Evolutionary conservation across 768 basidiomycete genomes (phyloP).

Genomic region (Macrolepiota albuminosa): DNA sequence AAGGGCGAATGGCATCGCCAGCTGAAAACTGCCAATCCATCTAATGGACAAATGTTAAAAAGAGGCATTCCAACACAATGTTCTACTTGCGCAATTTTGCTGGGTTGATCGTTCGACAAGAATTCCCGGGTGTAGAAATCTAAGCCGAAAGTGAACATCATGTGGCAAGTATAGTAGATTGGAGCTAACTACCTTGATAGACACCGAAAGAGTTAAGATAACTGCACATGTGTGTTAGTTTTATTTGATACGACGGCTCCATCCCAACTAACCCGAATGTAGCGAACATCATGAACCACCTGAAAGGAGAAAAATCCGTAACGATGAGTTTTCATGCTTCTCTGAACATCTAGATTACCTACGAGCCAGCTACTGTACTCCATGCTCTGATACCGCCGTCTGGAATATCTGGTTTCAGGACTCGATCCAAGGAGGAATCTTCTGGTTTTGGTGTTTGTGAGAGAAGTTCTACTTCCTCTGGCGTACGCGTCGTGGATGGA

Average conservation of each 20-base stretch:
- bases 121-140: slow-evolving; percentile 12
- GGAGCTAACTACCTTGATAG: slow-evolving; percentile 11
- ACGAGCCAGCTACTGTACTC: slow-evolving; percentile 12
- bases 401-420: neutral
- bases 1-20: slow-evolving; percentile 18
- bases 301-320: neutral
- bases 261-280: slow-evolving; percentile 10
- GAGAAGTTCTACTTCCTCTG: neutral
- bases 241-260: neutral
- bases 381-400: slow-evolving; percentile 11
- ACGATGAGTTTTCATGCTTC: neutral
- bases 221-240: neutral
- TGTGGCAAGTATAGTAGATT: neutral
- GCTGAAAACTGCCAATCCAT: slow-evolving; percentile 21
- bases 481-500: neutral
- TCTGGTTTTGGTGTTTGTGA: neutral
- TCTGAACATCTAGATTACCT: neutral
- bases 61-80: neutral
- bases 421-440: neutral
- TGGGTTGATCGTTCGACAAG: slow-evolving; percentile 3
- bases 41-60: neutral
- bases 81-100: slow-evolving; percentile 10
- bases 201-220: slow-evolving; percentile 15
- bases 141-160: neutral
- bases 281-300: slow-evolving; percentile 14